Conservation (phyloP, 371 early-diverging fungal species). For the Blakeslea trispora region DNA sequence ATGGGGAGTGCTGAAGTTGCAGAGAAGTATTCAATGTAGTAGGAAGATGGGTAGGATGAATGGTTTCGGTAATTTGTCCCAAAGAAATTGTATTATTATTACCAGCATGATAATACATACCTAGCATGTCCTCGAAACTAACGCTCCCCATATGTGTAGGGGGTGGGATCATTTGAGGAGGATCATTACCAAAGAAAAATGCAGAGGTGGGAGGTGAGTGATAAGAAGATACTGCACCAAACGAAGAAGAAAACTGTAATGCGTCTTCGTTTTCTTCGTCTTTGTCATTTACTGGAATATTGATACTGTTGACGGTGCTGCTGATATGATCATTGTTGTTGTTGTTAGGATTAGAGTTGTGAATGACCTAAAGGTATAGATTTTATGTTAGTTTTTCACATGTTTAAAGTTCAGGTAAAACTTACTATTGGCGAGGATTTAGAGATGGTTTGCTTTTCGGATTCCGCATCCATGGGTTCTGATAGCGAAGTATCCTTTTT, state of each 20-base stretch:
- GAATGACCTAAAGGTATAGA: neutral
- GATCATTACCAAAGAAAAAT: slow-evolving; percentile 5
- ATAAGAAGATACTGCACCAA: slow-evolving; percentile 6
- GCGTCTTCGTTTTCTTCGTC: slow-evolving; percentile 9
- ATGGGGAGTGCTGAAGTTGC: slow-evolving; percentile 1
- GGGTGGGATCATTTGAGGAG: neutral
- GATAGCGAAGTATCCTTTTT: slow-evolving; percentile 27
- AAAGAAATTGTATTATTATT: neutral
- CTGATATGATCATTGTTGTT: slow-evolving; percentile 3
- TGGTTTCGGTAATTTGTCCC: slow-evolving; percentile 7
- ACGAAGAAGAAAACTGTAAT: neutral
- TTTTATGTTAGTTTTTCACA: neutral
- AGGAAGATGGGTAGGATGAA: neutral
- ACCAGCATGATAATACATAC: slow-evolving; percentile 22
- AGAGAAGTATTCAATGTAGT: neutral
- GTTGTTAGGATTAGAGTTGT: neutral
- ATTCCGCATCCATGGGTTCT: slow-evolving; percentile 9
- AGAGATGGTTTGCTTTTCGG: slow-evolving; percentile 2
- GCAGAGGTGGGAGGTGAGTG: slow-evolving; percentile 1
- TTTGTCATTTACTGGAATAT: slow-evolving; percentile 15
- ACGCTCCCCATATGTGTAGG: slow-evolving; percentile 17
- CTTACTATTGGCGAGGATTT: slow-evolving; percentile 26
- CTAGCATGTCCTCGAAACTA: slow-evolving; percentile 31
- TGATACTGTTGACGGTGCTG: slow-evolving; percentile 19
- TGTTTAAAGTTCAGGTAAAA: neutral